Evolutionary conservation across 495 filamentous ascomycete genomes (phyloP), one percentile per base, ranked within the genome.

Genomic region (Staphylotrichum longicolle): DNA sequence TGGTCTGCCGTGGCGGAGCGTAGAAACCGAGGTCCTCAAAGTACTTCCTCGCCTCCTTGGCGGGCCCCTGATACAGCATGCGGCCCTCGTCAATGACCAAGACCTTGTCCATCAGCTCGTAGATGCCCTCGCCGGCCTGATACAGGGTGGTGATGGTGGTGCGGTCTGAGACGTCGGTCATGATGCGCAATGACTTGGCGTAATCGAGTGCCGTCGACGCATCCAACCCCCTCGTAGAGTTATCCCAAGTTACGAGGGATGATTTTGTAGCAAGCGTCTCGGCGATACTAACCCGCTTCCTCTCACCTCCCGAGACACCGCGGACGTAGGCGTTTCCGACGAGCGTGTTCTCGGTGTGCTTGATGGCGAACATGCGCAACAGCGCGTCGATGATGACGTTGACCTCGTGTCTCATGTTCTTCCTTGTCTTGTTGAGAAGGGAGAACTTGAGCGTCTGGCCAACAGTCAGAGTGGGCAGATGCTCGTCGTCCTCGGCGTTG

Each of bases 251-350:
- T 40, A 79, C 77, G 27, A 86, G 74, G 3, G 82, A 76, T 15
- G 80, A 78, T 58, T 72, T 70, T 50, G 75, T 77, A 2, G 72
- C 70, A 8, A 77, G 64, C 4, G 68, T 75, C 67, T 86, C 83
- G 55, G 82, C 80, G 54, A 86, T 82, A 46, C 75, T 81, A 15
- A 84, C 80, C 52, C 84, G 77, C 46, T 80, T 81, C 72, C 86
- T 71, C 73, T 83, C 78, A 67, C 85, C 85, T 2, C 86, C 82
- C 62, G 86, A 88, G 0, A 87, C 84, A 50, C 87, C 87, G 35
- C 91, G 84, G 14, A 93, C 83, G 63, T 87, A 93, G 67, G 88
- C 88, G 70, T 96, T 90, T 27, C 93, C 93, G 12, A 97, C 91
- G 27, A 86, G 78, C 0, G 93, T 96, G 65, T 94, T 83, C 66